Conservation (phyloP, 1,284 basidiomycete genomes). For the Fomitopsis palustris region DNA sequence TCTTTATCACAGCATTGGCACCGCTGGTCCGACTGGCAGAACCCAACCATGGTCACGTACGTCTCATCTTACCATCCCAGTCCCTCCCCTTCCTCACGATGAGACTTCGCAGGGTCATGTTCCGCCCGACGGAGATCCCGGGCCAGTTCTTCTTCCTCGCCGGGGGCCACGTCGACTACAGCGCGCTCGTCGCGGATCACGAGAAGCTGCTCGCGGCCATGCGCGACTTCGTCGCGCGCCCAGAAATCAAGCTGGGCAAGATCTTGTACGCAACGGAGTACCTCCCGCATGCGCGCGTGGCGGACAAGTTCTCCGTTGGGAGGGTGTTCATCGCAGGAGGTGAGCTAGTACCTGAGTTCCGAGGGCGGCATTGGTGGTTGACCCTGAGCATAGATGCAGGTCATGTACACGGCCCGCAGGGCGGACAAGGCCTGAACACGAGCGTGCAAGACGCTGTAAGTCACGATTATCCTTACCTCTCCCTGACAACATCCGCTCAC, state of each 20-base stretch:
- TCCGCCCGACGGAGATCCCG: conserved; percentile 4
- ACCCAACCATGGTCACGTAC: background rate
- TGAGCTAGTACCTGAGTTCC: conserved; percentile 8
- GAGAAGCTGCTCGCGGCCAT: conserved; percentile 5
- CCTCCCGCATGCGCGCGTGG: conserved; percentile 34
- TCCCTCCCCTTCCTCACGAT: background rate
- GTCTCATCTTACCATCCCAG: background rate
- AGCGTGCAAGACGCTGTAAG: conserved; percentile 9
- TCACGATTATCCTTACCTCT: background rate
- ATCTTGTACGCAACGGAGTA: conserved; percentile 7
- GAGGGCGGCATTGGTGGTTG: background rate
- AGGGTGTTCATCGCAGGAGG: conserved; percentile 36
- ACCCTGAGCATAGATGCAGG: conserved; percentile 17
- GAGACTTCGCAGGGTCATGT: background rate
- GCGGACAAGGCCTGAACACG: conserved; percentile 22
- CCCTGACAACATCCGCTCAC: background rate
- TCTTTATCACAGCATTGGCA: conserved; percentile 3
- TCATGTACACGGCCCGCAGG: conserved; percentile 28
- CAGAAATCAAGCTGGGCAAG: conserved; percentile 7
- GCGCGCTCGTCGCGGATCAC: background rate
- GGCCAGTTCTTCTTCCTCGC: background rate
- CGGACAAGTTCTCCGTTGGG: conserved; percentile 30
- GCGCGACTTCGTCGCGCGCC: background rate
- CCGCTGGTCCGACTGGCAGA: background rate
- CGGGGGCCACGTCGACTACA: conserved; percentile 4